phyloP scores from a whole-genome alignment of 2,329 filamentous ascomycete genomes.

The Ophiostoma australiae region DNA sequence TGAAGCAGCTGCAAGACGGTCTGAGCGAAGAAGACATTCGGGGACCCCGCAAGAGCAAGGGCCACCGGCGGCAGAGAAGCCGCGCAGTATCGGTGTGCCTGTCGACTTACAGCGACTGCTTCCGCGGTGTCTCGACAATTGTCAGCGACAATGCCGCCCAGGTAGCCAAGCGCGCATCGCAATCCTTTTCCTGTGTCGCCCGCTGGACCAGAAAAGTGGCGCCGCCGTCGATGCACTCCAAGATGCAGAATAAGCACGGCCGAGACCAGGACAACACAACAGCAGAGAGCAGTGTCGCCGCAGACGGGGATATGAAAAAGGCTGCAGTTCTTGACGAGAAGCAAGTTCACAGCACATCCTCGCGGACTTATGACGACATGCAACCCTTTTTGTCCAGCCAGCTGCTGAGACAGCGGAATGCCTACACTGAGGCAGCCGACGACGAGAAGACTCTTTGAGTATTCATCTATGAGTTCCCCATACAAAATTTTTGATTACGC shows the following conservation, averaged over 20 bases:
- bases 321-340: not conserved
- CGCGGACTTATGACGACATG: not conserved
- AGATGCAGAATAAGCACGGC: not conserved
- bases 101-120: conserved; percentile 14
- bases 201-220: conserved; percentile 17
- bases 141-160: conserved; percentile 17
- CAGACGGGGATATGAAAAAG: not conserved
- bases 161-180: conserved; percentile 8
- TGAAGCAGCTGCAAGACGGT: conserved; percentile 25
- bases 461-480: not conserved
- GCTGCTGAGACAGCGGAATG: not conserved
- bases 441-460: not conserved
- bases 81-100: conserved; percentile 3
- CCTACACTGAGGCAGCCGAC: not conserved
- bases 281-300: not conserved
- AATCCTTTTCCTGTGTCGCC: not conserved
- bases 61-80: not conserved
- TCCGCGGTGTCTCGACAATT: conserved; percentile 9
- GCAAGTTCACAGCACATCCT: not conserved
- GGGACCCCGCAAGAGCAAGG: conserved; percentile 4
- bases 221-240: not conserved
- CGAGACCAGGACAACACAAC: not conserved
- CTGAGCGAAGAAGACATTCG: conserved; percentile 18
- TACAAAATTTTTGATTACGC: not conserved
- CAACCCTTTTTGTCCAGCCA: not conserved